Evolutionary conservation across 2,329 filamentous ascomycete species (phyloP).

Genomic region (Colletotrichum kahawae): DNA sequence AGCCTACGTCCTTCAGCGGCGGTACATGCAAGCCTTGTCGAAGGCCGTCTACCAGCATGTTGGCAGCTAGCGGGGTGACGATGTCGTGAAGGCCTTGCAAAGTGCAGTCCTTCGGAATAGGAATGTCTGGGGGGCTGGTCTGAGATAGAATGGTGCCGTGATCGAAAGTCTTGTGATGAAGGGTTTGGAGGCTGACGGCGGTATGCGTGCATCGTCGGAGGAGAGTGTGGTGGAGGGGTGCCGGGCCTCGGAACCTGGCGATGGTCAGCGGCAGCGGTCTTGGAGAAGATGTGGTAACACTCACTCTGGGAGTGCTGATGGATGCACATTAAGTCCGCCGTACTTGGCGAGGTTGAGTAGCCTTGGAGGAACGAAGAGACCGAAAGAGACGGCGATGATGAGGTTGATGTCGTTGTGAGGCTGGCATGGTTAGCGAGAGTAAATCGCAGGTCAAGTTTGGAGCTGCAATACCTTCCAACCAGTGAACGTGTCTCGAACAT

Average conservation of each 20-base stretch:
- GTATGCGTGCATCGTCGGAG: conserved; percentile 64
- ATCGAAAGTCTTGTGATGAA: conserved; percentile 80
- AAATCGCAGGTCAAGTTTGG: not conserved
- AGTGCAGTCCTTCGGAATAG: conserved; percentile 49
- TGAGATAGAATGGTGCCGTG: conserved; percentile 78
- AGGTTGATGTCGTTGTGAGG: conserved; percentile 72
- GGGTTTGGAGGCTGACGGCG: conserved; percentile 86
- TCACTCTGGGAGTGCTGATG: conserved; percentile 86
- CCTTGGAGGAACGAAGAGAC: conserved; percentile 81
- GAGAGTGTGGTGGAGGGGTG: conserved; percentile 86
- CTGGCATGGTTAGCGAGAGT: conserved; percentile 35
- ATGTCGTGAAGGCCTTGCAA: conserved; percentile 44
- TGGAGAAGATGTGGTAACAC: conserved; percentile 22
- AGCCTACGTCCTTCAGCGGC: conserved; percentile 51
- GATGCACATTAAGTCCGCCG: conserved; percentile 92
- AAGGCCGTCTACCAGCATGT: conserved; percentile 73
- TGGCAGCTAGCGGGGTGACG: conserved; percentile 69
- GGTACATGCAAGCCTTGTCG: conserved; percentile 67
- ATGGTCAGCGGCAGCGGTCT: not conserved
- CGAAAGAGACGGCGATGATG: conserved; percentile 92
- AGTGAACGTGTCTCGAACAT: conserved; percentile 82
- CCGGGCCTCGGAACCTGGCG: conserved; percentile 77
- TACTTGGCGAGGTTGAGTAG: conserved; percentile 75
- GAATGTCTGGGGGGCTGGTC: conserved; percentile 63
- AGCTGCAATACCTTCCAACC: conserved; percentile 70